These are phyloP conservation scores for Trichoderma sp. DNA, from an alignment of 2,329 filamentous ascomycete species.

Conservation along the genomic window DNA sequence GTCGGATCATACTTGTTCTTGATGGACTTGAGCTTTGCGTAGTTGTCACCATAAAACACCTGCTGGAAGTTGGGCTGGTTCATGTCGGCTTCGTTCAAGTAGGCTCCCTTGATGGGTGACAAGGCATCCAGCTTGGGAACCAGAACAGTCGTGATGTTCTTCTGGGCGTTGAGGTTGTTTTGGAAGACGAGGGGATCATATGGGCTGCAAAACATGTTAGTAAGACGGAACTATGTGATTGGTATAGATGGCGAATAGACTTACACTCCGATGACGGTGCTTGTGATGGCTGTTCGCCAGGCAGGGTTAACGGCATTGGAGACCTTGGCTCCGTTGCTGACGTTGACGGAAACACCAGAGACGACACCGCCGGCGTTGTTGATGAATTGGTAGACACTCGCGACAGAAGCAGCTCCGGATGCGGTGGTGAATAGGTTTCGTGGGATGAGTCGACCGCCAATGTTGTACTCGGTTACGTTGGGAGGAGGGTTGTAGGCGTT, in stretches of 20 bases:
- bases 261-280: background rate
- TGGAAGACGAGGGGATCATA: background rate
- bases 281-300: background rate
- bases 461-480: background rate
- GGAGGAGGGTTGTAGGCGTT: background rate
- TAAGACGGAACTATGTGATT: background rate
- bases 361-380: background rate
- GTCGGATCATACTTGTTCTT: constrained; percentile 51
- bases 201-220: background rate
- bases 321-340: background rate
- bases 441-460: constrained; percentile 8
- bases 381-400: background rate
- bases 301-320: background rate
- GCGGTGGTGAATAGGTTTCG: background rate
- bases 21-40: constrained; percentile 38
- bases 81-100: constrained; percentile 51
- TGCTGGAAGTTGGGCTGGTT: constrained; percentile 41
- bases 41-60: constrained; percentile 47
- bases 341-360: background rate
- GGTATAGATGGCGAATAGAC: background rate
- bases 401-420: background rate
- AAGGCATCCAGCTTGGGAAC: background rate
- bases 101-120: constrained; percentile 24
- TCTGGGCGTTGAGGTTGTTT: background rate
- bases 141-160: background rate